Evolutionary conservation across 257 asterid genomes (phyloP).

Genomic region (Gentiana macrophylla): DNA sequence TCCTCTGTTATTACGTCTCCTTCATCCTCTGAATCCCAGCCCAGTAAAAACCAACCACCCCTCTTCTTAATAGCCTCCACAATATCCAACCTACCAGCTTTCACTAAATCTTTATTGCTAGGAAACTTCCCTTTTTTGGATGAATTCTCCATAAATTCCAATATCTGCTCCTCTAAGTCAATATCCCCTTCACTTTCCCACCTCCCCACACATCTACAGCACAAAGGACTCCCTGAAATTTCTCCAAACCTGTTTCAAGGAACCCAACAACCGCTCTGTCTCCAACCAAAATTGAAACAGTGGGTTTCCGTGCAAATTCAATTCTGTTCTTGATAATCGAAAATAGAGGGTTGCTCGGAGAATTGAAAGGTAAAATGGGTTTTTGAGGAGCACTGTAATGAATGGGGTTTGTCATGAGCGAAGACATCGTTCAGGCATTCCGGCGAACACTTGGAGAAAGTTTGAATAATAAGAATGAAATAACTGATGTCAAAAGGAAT

Average conservation of each 20-base stretch:
- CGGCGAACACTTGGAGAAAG: constrained; percentile 22
- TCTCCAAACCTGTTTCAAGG: constrained; percentile 15
- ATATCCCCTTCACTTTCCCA: constrained; percentile 43
- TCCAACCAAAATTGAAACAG: constrained; percentile 2
- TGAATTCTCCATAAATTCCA: constrained; percentile 83
- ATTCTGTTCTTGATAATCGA: constrained; percentile 14
- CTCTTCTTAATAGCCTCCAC: constrained; percentile 53
- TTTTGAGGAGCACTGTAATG: constrained; percentile 14
- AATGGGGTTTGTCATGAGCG: constrained; percentile 24
- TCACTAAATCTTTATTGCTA: constrained; percentile 45
- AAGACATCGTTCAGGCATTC: constrained; percentile 83
- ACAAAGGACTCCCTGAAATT: constrained; percentile 19
- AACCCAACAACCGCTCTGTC: constrained; percentile 19
- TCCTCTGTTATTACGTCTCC: constrained; percentile 16
- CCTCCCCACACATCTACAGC: constrained; percentile 31
- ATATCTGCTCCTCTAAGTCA: constrained; percentile 62
- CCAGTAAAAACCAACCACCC: constrained; percentile 86
- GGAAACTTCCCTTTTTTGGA: constrained; percentile 66
- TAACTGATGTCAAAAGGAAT: too few relatives aligned
- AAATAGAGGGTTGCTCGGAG: constrained; percentile 12
- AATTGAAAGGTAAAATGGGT: constrained; percentile 17
- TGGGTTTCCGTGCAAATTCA: constrained; percentile 2
- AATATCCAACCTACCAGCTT: constrained; percentile 77
- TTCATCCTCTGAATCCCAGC: constrained; percentile 58
- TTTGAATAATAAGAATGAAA: too few relatives aligned